phyloP scores from a whole-genome alignment of 2,329 filamentous ascomycete genomes.

The Ramichloridium luteum region DNA sequence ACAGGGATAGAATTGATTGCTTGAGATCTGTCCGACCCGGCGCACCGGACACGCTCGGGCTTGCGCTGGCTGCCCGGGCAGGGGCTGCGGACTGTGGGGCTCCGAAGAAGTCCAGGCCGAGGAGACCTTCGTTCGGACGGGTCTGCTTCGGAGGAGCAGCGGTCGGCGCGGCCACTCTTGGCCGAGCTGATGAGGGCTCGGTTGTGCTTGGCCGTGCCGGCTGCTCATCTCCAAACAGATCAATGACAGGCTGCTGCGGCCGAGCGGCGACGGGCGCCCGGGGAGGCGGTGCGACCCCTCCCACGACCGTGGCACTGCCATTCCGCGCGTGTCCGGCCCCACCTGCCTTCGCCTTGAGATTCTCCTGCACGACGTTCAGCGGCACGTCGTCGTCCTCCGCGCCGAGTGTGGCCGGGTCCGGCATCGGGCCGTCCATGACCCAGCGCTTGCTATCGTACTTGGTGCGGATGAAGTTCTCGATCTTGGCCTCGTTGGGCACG shows the following conservation, averaged over 20 bases:
- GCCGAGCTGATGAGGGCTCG: constrained; percentile 57
- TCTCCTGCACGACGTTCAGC: constrained; percentile 55
- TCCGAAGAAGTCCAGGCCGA: constrained; percentile 88
- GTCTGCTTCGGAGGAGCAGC: constrained; percentile 40
- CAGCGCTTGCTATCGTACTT: constrained; percentile 98
- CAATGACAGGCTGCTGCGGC: constrained; percentile 43
- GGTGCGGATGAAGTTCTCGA: constrained; percentile 98
- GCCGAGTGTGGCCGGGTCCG: constrained; percentile 80
- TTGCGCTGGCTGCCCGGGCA: constrained; percentile 66
- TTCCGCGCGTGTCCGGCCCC: constrained; percentile 29
- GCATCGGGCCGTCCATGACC: constrained; percentile 96
- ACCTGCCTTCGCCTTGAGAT: constrained; percentile 45
- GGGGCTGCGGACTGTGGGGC: constrained; percentile 56
- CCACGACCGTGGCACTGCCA: constrained; percentile 11
- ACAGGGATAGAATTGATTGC: constrained; percentile 91
- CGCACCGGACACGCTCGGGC: constrained; percentile 41
- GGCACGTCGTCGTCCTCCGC: constrained; percentile 62
- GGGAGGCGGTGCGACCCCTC: constrained; percentile 8
- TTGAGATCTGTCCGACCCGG: constrained; percentile 86
- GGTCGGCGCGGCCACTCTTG: constrained; percentile 18
- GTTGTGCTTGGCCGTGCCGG: constrained; percentile 59
- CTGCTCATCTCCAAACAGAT: constrained; percentile 62
- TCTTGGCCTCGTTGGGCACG: constrained; percentile 90
- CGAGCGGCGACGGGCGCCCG: too few species aligned
- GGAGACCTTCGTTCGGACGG: constrained; percentile 70